Evolutionary conservation across 257 asterid genomes (phyloP), one percentile per base, ranked within the genome.

Genomic region (Apocynum venetum): DNA sequence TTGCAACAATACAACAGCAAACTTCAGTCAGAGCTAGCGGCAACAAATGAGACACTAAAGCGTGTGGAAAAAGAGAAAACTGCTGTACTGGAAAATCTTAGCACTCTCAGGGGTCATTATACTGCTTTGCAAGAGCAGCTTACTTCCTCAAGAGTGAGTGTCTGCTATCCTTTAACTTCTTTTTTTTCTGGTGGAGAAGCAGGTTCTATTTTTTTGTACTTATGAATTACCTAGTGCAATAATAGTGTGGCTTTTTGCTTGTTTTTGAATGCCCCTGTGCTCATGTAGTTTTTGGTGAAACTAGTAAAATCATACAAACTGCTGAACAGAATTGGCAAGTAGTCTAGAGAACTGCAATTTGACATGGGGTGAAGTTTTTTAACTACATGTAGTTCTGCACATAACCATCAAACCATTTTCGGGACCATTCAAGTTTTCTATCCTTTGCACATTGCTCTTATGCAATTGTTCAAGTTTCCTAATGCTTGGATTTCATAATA

Each of bases 41-140:
- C 83, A 1, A 88, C 89, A 20, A 89, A 88, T 76, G 93, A 90
- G 81, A 80, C 90, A 4, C 88, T 96, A 64, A 89, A 93, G 80
- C 93, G 87, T 47, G 97, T 91, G 53, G 97, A 92, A 85, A 87
- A 88, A 74, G 98, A 93, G 84, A 93, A 96, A 84, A 88, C 88
- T 36, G 96, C 91, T 2, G 83, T 89, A 0, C 89, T 92, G 71
- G 98, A 93, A 84, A 93, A 89, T 79, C 91, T 89, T 71, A 89
- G 98, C 87, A 87, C 92, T 20, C 79, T 92, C 82, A 88, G 97
- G 89, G 99, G 97, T 56, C 96, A 88, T 55, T 80, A 85, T 61
- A 86, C 92, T 25, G 89, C 97, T 77, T 78, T 96, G 88, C 97
- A 90, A 85, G 99, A 93, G 71, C 97, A 92, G 82, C 97, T 93